Evolutionary conservation across 2,329 filamentous ascomycete species (phyloP).

Genomic region (Trichophyton simii): DNA sequence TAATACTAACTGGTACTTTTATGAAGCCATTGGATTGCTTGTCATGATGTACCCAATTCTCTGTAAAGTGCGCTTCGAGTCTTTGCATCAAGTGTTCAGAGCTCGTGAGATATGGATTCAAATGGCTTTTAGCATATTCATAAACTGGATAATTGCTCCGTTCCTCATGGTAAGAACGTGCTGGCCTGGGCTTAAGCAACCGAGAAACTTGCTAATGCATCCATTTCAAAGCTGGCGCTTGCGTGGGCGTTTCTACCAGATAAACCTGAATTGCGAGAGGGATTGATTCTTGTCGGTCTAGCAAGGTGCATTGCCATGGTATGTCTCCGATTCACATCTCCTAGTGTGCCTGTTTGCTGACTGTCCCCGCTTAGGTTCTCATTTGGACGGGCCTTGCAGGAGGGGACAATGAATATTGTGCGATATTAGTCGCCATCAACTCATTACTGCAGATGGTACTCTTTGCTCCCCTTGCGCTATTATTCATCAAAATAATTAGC

Average conservation of each 20-base stretch:
- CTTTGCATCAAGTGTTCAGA: conserved; percentile 53
- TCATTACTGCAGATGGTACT: conserved; percentile 63
- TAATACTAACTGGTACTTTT: not conserved
- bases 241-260: conserved; percentile 44
- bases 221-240: conserved; percentile 32
- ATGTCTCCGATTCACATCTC: conserved; percentile 12
- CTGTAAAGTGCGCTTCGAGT: conserved; percentile 72
- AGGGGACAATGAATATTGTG: conserved; percentile 71
- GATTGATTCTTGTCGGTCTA: conserved; percentile 69
- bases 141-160: conserved; percentile 77
- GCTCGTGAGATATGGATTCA: conserved; percentile 60
- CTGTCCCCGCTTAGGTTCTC: conserved; percentile 35
- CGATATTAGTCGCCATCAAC: conserved; percentile 64
- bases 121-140: conserved; percentile 59
- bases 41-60: conserved; percentile 94
- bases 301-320: conserved; percentile 86
- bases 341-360: not conserved
- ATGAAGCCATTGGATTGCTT: conserved; percentile 58
- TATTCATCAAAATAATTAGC: conserved; percentile 60
- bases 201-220: not conserved
- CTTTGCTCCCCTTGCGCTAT: conserved; percentile 55
- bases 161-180: conserved; percentile 56
- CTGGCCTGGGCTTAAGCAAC: not conserved
- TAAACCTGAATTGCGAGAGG: conserved; percentile 41
- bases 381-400: conserved; percentile 70